These are phyloP conservation scores for Penicillium nucicola DNA, from an alignment of 495 filamentous ascomycete genomes.

Conservation along the genomic window DNA sequence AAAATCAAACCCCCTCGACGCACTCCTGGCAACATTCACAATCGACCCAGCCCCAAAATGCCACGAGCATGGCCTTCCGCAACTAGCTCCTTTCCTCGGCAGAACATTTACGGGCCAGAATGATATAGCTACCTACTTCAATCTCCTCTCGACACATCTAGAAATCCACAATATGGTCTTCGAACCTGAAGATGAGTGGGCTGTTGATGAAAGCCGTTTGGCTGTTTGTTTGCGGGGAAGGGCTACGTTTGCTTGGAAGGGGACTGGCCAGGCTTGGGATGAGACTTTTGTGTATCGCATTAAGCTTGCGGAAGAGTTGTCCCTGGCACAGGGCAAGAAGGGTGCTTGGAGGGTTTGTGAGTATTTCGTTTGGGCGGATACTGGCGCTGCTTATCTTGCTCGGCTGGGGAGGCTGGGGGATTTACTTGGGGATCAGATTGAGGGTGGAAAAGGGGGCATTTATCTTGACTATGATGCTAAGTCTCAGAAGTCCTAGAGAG, in stretches of 20 bases:
- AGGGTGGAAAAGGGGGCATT: conserved; percentile 5
- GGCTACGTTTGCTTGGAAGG: conserved; percentile 48
- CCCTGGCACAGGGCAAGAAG: conserved; percentile 4
- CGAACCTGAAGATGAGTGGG: conserved; percentile 39
- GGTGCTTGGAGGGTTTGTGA: conserved; percentile 37
- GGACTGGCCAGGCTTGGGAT: conserved; percentile 53
- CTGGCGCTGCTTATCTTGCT: conserved; percentile 60
- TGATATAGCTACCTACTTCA: conserved; percentile 49
- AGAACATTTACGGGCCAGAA: conserved; percentile 48
- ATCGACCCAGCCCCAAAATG: conserved; percentile 30
- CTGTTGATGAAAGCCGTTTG: conserved; percentile 43
- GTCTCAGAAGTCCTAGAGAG: not conserved
- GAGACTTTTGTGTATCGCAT: conserved; percentile 59
- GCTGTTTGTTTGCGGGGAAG: conserved; percentile 48
- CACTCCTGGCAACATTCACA: conserved; percentile 52
- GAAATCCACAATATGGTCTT: conserved; percentile 50
- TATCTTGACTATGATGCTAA: not conserved
- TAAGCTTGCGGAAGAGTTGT: conserved; percentile 36
- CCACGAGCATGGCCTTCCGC: conserved; percentile 58
- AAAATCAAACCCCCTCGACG: conserved; percentile 11
- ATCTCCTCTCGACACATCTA: conserved; percentile 35
- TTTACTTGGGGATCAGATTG: not conserved
- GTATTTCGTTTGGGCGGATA: conserved; percentile 65
- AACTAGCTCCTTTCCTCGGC: conserved; percentile 60
- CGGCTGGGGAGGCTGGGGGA: conserved; percentile 40